These are phyloP conservation scores for Sungouiozyma ichnusensis DNA, from an alignment of 805 yeast genomes.

Conservation along the genomic window DNA sequence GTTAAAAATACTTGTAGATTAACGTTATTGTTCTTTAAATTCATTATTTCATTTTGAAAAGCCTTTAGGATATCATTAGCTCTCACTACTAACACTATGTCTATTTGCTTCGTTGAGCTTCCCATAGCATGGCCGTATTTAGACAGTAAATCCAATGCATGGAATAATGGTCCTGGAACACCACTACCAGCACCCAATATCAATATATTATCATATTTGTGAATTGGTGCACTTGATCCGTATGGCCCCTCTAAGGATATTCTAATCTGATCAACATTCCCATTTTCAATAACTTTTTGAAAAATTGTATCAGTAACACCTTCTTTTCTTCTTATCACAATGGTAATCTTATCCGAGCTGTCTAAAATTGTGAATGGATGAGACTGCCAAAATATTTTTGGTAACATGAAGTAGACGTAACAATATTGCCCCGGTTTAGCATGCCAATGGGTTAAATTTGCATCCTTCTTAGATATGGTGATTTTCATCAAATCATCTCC, in stretches of 20 bases:
- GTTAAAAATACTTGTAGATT: slow-evolving; percentile 14
- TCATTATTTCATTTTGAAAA: slow-evolving; percentile 10
- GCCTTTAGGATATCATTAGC: slow-evolving; percentile 12
- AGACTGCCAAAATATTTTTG: slow-evolving; percentile 42
- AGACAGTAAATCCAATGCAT: slow-evolving; percentile 30
- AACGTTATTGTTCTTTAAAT: slow-evolving; percentile 9
- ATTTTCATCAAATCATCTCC: slow-evolving; percentile 14
- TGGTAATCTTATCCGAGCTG: slow-evolving; percentile 29
- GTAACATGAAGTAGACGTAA: slow-evolving; percentile 38
- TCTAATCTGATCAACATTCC: slow-evolving; percentile 23
- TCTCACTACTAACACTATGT: slow-evolving; percentile 12
- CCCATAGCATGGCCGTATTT: slow-evolving; percentile 1
- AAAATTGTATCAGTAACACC: slow-evolving; percentile 35
- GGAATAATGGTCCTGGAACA: slow-evolving; percentile 47
- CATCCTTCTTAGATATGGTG: slow-evolving; percentile 6
- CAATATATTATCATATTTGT: slow-evolving; percentile 42
- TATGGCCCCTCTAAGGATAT: slow-evolving; percentile 60
- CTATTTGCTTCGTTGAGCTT: slow-evolving; percentile 3
- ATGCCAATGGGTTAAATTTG: slow-evolving; percentile 23
- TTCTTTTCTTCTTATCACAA: slow-evolving; percentile 37
- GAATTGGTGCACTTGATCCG: slow-evolving; percentile 42
- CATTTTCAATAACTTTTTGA: slow-evolving; percentile 23
- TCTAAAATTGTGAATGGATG: slow-evolving; percentile 48
- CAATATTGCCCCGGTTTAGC: slow-evolving; percentile 37
- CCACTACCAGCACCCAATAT: slow-evolving; percentile 71